phyloP scores from a whole-genome alignment of 352 stramenopile species.

The Globisporangium solare region DNA sequence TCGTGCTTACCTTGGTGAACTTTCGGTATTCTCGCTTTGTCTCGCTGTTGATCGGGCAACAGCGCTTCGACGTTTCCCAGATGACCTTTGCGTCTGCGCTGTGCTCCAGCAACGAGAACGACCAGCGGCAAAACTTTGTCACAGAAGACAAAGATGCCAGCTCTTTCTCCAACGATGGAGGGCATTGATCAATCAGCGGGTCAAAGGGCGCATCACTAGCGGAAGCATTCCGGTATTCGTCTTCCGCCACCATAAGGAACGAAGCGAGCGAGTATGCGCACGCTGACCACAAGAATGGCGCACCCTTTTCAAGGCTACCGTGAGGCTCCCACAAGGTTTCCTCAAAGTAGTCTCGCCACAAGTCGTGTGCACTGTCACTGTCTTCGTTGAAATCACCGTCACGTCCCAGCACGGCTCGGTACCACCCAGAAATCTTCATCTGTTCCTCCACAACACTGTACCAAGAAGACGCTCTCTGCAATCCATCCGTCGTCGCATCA shows the following conservation, averaged over 20 bases:
- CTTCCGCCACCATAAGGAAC: conserved; percentile 65
- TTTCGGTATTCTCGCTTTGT: conserved; percentile 86
- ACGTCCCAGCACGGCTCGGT: conserved; percentile 60
- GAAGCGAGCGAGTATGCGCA: conserved; percentile 79
- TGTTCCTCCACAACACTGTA: conserved; percentile 58
- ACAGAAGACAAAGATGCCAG: conserved; percentile 66
- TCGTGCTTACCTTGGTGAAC: conserved; percentile 69
- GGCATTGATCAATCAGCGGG: conserved; percentile 49
- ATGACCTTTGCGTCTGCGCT: conserved; percentile 85
- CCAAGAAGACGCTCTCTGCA: conserved; percentile 28
- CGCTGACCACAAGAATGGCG: conserved; percentile 80
- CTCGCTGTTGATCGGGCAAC: conserved; percentile 79
- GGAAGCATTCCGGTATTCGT: conserved; percentile 32
- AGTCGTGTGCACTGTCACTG: conserved; percentile 55
- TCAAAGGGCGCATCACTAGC: conserved; percentile 32
- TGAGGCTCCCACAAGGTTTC: conserved; percentile 85
- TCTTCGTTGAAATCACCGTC: conserved; percentile 53
- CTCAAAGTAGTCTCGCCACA: conserved; percentile 87
- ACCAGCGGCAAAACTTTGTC: conserved; percentile 86
- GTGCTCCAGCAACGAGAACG: conserved; percentile 81
- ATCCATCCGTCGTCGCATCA: conserved; percentile 10
- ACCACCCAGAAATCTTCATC: conserved; percentile 60
- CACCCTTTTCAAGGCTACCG: conserved; percentile 80
- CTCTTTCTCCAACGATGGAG: conserved; percentile 75
- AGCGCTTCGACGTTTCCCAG: conserved; percentile 83